phyloP scores from a whole-genome alignment of 495 filamentous ascomycete species.

The Cenococcum geophilum region DNA sequence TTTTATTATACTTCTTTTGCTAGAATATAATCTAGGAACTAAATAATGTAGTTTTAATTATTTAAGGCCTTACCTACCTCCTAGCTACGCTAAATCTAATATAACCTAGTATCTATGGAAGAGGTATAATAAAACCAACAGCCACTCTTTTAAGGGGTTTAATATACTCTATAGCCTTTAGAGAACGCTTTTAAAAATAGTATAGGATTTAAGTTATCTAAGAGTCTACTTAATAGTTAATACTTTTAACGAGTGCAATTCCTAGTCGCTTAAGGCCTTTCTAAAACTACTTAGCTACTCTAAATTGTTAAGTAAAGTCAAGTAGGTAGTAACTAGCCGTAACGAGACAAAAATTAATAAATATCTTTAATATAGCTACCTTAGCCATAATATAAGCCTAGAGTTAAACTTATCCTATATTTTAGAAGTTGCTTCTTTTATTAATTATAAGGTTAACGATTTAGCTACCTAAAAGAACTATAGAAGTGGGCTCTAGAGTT shows the following conservation, averaged over 20 bases:
- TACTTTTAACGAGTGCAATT: background rate
- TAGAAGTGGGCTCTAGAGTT: background rate
- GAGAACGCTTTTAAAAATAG: background rate
- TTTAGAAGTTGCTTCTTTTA: conserved; percentile 24
- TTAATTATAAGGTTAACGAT: conserved; percentile 21
- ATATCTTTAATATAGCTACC: conserved; percentile 22
- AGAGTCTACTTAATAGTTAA: conserved; percentile 31
- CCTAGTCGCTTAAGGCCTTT: background rate
- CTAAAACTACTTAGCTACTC: background rate
- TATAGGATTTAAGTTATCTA: background rate
- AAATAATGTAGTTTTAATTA: background rate
- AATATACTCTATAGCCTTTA: conserved; percentile 3
- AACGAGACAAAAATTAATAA: conserved; percentile 36
- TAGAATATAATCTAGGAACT: conserved; percentile 3
- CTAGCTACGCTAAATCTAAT: background rate
- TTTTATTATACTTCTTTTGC: conserved; percentile 10
- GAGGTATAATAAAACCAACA: background rate
- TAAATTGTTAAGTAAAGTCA: conserved; percentile 29
- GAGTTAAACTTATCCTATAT: conserved; percentile 33
- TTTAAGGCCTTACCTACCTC: conserved; percentile 3
- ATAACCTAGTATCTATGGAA: background rate
- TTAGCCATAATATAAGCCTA: conserved; percentile 22
- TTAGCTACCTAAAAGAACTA: background rate
- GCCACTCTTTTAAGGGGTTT: background rate
- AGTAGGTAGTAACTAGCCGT: conserved; percentile 38